Conservation (phyloP, 208 protist genomes). For the Trichomonas vaginalis region DNA sequence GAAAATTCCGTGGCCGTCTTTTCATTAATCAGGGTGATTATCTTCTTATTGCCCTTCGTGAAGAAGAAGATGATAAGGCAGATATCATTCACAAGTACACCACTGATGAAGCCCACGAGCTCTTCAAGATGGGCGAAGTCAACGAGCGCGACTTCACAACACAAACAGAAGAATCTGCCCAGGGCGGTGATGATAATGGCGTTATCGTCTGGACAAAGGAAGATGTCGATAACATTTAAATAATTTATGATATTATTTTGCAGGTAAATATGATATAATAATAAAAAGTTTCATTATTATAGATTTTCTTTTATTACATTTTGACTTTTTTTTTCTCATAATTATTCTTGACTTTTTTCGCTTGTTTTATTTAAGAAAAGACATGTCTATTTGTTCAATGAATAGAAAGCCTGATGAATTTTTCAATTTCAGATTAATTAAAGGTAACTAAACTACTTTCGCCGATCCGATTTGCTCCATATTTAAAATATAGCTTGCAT, state of each 20-base stretch:
- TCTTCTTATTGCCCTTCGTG: constrained; percentile 60
- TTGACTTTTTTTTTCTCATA: too few species aligned
- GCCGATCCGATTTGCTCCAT: too few species aligned
- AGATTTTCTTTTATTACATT: too few species aligned
- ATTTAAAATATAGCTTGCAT: too few species aligned
- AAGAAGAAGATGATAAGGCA: constrained; percentile 65
- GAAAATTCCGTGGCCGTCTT: constrained; percentile 62
- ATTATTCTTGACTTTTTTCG: too few species aligned
- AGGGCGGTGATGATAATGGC: neutral
- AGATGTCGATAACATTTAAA: neutral
- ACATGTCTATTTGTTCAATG: too few species aligned
- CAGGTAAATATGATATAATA: too few species aligned
- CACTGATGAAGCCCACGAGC: constrained; percentile 57
- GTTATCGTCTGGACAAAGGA: neutral
- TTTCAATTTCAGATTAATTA: too few species aligned
- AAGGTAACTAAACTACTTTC: too few species aligned
- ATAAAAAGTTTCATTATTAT: too few species aligned
- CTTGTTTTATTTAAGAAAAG: too few species aligned
- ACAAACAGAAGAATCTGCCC: neutral
- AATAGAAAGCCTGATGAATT: too few species aligned
- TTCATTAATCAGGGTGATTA: constrained; percentile 59
- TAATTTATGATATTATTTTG: neutral
- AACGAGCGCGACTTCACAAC: constrained; percentile 34
- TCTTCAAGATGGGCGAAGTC: constrained; percentile 53
- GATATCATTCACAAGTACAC: constrained; percentile 74